A percentile compares a stretch with the other conserved stretches of the same genome.
Conservation (phyloP, 352 stramenopile species). For the Pythium aquatile region DNA sequence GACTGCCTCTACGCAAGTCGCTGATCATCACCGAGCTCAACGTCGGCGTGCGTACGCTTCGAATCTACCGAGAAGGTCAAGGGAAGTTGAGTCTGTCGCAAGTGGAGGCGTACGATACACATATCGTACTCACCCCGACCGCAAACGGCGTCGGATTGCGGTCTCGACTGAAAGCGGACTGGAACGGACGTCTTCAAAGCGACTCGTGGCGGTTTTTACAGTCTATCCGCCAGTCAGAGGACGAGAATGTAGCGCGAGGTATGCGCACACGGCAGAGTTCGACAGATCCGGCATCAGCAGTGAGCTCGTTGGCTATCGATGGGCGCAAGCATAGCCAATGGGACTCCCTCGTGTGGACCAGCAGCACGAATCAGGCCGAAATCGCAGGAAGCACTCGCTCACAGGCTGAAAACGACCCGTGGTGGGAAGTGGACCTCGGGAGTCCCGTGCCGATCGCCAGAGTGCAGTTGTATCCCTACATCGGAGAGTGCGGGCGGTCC, state of each 20-base stretch:
- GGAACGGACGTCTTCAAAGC: conserved; percentile 32
- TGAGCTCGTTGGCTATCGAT: conserved; percentile 53
- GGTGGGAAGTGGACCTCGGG: conserved; percentile 76
- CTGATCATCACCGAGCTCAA: conserved; percentile 53
- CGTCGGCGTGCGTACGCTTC: conserved; percentile 38
- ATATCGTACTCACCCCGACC: conserved; percentile 43
- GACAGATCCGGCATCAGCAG: conserved; percentile 35
- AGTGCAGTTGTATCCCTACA: conserved; percentile 51
- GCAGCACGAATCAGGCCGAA: not conserved
- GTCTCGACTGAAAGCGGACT: conserved; percentile 47
- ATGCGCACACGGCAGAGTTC: conserved; percentile 69
- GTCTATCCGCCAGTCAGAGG: conserved; percentile 45
- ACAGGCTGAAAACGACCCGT: conserved; percentile 38
- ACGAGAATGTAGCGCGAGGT: conserved; percentile 57
- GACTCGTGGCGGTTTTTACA: conserved; percentile 58
- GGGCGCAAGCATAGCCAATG: conserved; percentile 34
- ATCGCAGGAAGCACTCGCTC: conserved; percentile 54
- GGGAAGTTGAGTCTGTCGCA: conserved; percentile 40
- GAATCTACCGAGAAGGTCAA: conserved; percentile 49
- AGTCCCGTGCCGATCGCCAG: conserved; percentile 38
- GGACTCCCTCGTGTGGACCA: conserved; percentile 37
- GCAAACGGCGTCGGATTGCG: conserved; percentile 44
- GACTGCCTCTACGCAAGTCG: conserved; percentile 32
- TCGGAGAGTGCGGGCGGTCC: conserved; percentile 35
- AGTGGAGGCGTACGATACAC: conserved; percentile 54